A percentile compares a stretch with the other conserved stretches of the same genome.
Evolutionary conservation across 352 stramenopile genomes (phyloP).

Genomic region (Globisporangium rhizosaccharum): DNA sequence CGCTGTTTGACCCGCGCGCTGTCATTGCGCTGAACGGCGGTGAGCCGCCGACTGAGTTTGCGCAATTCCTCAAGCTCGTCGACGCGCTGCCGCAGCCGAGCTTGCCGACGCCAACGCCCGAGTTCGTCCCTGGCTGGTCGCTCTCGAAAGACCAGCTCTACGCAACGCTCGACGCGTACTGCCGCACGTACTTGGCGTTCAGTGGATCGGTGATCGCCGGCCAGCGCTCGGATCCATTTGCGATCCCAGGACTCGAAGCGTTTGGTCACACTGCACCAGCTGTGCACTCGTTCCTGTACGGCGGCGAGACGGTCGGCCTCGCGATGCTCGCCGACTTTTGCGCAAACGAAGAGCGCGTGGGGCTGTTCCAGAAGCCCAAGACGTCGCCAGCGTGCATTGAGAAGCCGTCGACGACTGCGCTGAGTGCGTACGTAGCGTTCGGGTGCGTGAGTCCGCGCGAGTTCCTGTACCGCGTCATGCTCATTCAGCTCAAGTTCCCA

Average conservation of each 20-base stretch:
- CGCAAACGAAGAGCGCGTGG: conserved; percentile 61
- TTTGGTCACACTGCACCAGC: conserved; percentile 30
- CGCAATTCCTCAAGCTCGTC: conserved; percentile 49
- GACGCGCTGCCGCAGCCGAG: conserved; percentile 46
- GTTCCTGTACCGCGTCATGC: conserved; percentile 79
- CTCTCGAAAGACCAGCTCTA: conserved; percentile 27
- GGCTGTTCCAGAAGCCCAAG: conserved; percentile 95
- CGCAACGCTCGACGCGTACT: conserved; percentile 22
- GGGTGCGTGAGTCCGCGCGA: conserved; percentile 85
- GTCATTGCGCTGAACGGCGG: conserved; percentile 47
- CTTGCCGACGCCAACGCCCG: conserved; percentile 32
- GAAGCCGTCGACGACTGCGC: conserved; percentile 89
- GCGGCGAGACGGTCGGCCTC: conserved; percentile 51
- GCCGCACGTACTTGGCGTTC: conserved; percentile 11
- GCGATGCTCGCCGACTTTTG: conserved; percentile 53
- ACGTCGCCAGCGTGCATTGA: conserved; percentile 84
- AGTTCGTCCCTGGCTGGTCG: conserved; percentile 16
- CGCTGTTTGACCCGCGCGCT: conserved; percentile 52
- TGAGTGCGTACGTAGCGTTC: conserved; percentile 90
- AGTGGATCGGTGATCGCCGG: conserved; percentile 23
- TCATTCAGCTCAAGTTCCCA: conserved; percentile 87
- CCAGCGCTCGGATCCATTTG: conserved; percentile 23
- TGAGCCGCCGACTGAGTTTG: conserved; percentile 36
- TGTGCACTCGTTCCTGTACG: conserved; percentile 41
- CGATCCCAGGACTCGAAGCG: conserved; percentile 29